Evolutionary conservation across 2,329 filamentous ascomycete species (phyloP), one percentile per base, ranked within the genome.

Genomic region (Neofusicoccum parvum): DNA sequence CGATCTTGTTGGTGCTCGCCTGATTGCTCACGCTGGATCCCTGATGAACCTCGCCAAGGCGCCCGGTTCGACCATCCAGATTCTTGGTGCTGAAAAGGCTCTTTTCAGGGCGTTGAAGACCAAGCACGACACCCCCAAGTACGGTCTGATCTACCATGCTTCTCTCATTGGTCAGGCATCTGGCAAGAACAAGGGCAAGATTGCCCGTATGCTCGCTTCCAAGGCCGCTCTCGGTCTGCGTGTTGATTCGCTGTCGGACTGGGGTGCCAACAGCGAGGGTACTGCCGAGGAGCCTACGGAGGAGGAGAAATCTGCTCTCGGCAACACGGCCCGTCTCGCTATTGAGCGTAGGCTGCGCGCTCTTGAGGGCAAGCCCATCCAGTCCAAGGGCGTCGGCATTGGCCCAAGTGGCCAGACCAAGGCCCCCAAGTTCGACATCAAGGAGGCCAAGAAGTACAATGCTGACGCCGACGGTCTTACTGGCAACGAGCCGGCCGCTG

Each of bases 141-240:
- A 98, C 75, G 95, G 95, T 62, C 87, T 99, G 51, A 96, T 99
- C 70, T 96, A 79, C 70, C 78, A 80, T 69, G 78, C 78, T 15
- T 79, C 77, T 34, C 87, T 99, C 49, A 95, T 99, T 68, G 95
- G 95, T 50, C 95, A 99, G 82, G 95, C 95, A 36, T 96, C 92
- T 20, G 95, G 95, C 74, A 94, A 92, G 84, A 98, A 98, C 85
- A 99, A 99, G 89, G 95, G 95, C 73, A 99, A 99, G 86, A 97
- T 99, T 75, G 95, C 95, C 48, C 92, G 95, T 86, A 93, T 97
- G 85, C 87, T 99, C 68, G 91, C 95, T 56, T 91, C 94, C 71
- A 98, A 98, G 85, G 89, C 94, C 53, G 92, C 95, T 32, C 87
- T 99, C 59, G 94, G 94, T 84, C 85, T 97, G 56, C 93, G 95